These are phyloP conservation scores for Fusarium citri DNA, from an alignment of 2,329 filamentous ascomycete genomes.

Conservation along the genomic window DNA sequence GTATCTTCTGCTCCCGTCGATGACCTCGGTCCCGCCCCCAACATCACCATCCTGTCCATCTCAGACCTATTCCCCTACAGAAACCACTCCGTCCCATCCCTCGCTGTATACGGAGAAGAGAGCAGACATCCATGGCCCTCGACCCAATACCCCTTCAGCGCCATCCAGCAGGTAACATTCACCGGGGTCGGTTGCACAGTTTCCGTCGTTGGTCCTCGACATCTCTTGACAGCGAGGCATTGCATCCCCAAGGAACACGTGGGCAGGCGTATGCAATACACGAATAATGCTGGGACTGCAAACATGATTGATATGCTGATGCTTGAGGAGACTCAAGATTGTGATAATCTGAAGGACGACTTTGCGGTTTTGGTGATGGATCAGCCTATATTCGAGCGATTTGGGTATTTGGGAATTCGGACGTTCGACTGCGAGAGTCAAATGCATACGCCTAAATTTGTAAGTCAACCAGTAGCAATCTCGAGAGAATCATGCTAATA, in stretches of 20 bases:
- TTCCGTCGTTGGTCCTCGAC: constrained; percentile 16
- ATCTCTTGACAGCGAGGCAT: constrained; percentile 15
- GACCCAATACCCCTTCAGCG: constrained; percentile 12
- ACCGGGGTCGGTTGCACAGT: not conserved
- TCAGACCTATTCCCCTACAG: not conserved
- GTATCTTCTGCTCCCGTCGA: not conserved
- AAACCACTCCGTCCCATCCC: not conserved
- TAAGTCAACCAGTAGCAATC: not conserved
- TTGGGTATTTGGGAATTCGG: not conserved
- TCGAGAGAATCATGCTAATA: not conserved
- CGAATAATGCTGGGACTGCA: not conserved
- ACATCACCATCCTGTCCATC: not conserved
- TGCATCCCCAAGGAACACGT: not conserved
- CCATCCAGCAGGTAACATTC: not conserved
- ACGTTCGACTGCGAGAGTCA: not conserved
- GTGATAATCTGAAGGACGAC: not conserved
- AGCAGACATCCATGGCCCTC: not conserved
- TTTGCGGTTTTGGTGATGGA: not conserved
- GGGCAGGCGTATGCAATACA: not conserved
- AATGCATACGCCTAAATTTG: not conserved
- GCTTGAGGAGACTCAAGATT: not conserved
- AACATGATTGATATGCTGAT: not conserved
- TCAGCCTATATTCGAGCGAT: not conserved
- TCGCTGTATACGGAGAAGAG: not conserved
- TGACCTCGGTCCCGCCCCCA: not conserved